Percentiles rank a stretch among this genome's conserved stretches.
Conservation (phyloP, 2,329 filamentous ascomycete species). For the Alternaria sp. region DNA sequence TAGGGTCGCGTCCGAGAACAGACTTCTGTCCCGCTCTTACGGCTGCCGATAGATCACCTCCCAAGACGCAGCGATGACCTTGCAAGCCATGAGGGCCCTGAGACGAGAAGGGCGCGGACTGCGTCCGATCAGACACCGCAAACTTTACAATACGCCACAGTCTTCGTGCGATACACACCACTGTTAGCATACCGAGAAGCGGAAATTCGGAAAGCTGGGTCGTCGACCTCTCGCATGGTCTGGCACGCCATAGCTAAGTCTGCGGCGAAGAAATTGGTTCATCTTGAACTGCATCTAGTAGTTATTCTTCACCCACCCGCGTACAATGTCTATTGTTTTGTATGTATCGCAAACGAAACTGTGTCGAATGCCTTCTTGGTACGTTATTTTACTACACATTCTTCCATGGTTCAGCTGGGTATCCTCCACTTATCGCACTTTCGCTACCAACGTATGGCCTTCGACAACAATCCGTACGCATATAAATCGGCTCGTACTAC, state of each 20-base stretch:
- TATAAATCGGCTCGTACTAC: not conserved
- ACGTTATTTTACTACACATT: accelerated
- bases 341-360: not conserved
- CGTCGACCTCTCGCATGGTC: not conserved
- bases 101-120: too few relatives aligned
- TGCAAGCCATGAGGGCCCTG: too few relatives aligned
- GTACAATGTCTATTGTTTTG: accelerated
- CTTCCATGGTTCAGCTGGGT: not conserved
- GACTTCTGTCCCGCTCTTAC: too few relatives aligned
- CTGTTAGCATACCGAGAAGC: too few relatives aligned
- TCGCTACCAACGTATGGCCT: not conserved
- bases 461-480: not conserved
- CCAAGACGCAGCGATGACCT: too few relatives aligned
- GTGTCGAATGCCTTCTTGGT: not conserved
- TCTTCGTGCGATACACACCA: too few relatives aligned
- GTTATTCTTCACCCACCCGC: not conserved
- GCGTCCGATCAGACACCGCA: too few relatives aligned
- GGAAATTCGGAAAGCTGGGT: not conserved
- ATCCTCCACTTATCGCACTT: not conserved
- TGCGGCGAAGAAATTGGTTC: not conserved
- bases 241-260: not conserved
- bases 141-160: too few relatives aligned
- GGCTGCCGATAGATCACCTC: too few relatives aligned
- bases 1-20: not conserved
- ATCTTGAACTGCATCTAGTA: not conserved